Base-by-base conservation (phyloP, 2,329 filamentous ascomycete species). In the Pseudogymnoascus sp. region DNA sequence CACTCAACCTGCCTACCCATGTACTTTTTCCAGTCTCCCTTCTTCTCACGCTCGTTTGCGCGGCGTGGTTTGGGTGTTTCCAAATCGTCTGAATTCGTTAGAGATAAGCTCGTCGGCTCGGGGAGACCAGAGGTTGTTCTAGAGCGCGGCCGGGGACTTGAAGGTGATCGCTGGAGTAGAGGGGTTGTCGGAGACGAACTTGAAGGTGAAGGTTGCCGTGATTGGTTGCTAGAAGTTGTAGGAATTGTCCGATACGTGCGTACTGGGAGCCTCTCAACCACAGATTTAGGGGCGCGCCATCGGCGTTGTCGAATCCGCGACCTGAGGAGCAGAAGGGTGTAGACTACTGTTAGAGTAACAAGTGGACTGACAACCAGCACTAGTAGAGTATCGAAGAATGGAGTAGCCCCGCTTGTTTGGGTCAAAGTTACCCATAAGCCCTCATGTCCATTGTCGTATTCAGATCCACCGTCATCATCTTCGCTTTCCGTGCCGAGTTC, bases 391-490 rank as follows among this genome's bases (percentile, higher is more conserved):
- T 99, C 95, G 70, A 98, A 93, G 78, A 99, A 96, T 0, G 95
- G 93, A 70, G 89, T 96, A 4, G 90, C 89, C 67, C 92, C 93
- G 75, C 86, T 93, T 0, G 92, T 93, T 1, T 93, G 95, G 0
- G 92, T 95, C 63, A 99, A 85, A 6, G 95, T 96, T n/a, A 99
- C 92, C 92, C 92, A 98, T 4, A 99, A 83, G 1, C 92, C 93
- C 70, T 95, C 87, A 68, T 87, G 87, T 11, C 80, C 79, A 39
- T 81, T 77, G 16, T 73, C 70, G 62, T 65, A n/a, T 5, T 48
- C 64, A 14, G 45, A 7, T 34, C 19, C 62, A 62, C 39, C 31
- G 11, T 61, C 31, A 16, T 69, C 66, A 21, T 66, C 39, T 13
- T 64, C 66, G 36, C 68, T 64, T 41, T 70, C 57, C 31, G 31